Percentiles rank a stretch among this genome's conserved stretches.
Evolutionary conservation across 352 stramenopile genomes (phyloP).

Genomic region (Globisporangium perplexum): DNA sequence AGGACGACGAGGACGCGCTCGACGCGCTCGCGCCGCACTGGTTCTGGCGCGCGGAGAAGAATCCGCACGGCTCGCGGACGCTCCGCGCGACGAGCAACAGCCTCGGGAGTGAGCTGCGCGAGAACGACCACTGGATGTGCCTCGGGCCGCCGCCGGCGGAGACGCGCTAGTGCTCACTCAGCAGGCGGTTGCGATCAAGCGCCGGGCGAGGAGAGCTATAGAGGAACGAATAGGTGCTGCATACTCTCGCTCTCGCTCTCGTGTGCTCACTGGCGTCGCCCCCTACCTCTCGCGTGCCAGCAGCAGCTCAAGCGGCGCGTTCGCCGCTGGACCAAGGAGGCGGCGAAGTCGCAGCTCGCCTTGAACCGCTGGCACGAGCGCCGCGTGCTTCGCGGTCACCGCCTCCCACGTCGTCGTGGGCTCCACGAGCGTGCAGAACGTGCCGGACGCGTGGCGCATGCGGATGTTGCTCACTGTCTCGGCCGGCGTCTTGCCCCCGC

Average conservation of each 20-base stretch:
- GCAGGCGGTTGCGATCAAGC: conserved; percentile 3
- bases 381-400: conserved; percentile 32
- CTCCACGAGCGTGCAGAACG: conserved; percentile 66
- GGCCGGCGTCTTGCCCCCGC: conserved; percentile 66
- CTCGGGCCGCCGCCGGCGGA: conserved; percentile 24
- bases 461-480: conserved; percentile 87
- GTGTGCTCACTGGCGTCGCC: no score
- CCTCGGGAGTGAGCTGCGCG: conserved; percentile 47
- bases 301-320: conserved; percentile 32
- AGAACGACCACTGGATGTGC: conserved; percentile 86
- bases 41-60: conserved; percentile 75
- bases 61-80: conserved; percentile 35
- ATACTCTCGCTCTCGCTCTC: neutral
- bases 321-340: conserved; percentile 44
- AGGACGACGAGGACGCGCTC: conserved; percentile 74
- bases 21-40: conserved; percentile 45
- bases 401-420: conserved; percentile 41
- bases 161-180: neutral
- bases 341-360: conserved; percentile 53
- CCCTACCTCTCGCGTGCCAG: conserved; percentile 16
- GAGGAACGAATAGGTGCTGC: neutral
- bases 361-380: conserved; percentile 31
- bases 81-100: conserved; percentile 52
- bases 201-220: neutral
- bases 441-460: conserved; percentile 75